A percentile compares a stretch with the other conserved stretches of the same genome.
Evolutionary conservation across 805 yeast genomes (phyloP).

Genomic region (Saturnispora quitensis): DNA sequence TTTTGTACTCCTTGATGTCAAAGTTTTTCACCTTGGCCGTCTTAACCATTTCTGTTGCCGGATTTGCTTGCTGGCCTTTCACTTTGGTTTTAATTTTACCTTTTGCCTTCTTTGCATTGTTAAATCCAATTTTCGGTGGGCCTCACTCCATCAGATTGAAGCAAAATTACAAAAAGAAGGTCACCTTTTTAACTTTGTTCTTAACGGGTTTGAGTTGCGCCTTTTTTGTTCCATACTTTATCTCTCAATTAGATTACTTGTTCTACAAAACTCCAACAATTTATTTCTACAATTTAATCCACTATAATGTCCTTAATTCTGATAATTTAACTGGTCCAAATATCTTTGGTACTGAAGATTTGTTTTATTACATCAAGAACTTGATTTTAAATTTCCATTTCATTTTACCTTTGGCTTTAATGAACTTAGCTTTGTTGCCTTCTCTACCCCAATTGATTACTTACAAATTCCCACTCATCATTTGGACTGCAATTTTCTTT

Average conservation of each 20-base stretch:
- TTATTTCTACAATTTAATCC: conserved; percentile 75
- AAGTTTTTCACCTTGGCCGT: conserved; percentile 27
- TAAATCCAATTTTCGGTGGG: conserved; percentile 7
- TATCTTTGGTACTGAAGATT: conserved; percentile 82
- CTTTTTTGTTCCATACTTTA: conserved; percentile 14
- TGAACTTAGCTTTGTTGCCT: conserved; percentile 27
- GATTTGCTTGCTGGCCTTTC: conserved; percentile 89
- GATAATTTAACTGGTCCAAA: conserved; percentile 72
- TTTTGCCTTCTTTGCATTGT: conserved; percentile 33
- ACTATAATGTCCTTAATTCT: conserved; percentile 70
- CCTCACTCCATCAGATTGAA: conserved; percentile 9
- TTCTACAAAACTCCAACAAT: conserved; percentile 53
- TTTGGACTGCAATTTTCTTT: conserved; percentile 64
- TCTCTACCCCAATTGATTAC: conserved; percentile 16
- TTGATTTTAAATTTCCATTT: conserved; percentile 67
- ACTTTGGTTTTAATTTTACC: conserved; percentile 58
- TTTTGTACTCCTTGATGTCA: conserved; percentile 13
- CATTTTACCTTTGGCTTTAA: conserved; percentile 33
- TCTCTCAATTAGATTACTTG: conserved; percentile 41
- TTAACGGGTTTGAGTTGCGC: conserved; percentile 15
- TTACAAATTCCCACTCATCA: conserved; percentile 25
- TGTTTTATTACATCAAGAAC: conserved; percentile 60
- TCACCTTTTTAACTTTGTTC: conserved; percentile 12
- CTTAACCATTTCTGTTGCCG: conserved; percentile 50
- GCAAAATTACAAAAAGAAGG: conserved; percentile 2